These are phyloP conservation scores for Aechmea fasciata DNA, from an alignment of 176 grass and related monocot genomes.

Conservation along the genomic window DNA sequence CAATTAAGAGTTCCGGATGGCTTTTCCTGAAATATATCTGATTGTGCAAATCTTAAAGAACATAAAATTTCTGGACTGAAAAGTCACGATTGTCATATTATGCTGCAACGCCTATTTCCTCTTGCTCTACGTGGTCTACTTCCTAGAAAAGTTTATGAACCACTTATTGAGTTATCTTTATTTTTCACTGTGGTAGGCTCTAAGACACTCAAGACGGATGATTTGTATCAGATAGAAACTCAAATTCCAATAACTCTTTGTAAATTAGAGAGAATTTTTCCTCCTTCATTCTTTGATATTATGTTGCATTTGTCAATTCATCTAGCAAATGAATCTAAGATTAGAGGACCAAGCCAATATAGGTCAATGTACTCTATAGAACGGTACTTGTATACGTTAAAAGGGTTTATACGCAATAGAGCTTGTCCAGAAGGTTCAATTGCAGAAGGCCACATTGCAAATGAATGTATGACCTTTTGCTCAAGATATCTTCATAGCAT, in stretches of 20 bases:
- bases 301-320: not conserved
- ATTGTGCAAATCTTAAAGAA: no score
- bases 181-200: not conserved
- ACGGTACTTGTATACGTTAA: not conserved
- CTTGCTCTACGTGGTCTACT: no score
- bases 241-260: not conserved
- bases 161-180: conserved; percentile 3
- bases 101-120: no score
- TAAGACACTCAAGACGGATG: not conserved
- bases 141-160: not conserved
- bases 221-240: not conserved
- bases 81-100: no score
- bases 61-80: no score
- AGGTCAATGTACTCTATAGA: not conserved
- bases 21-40: no score
- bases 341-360: not conserved
- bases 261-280: not conserved
- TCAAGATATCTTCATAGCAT: not conserved
- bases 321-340: not conserved
- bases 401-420: not conserved
- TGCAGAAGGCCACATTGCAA: not conserved
- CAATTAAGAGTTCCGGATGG: no score
- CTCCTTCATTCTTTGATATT: not conserved
- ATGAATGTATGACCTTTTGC: not conserved
- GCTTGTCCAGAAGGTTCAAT: not conserved